phyloP scores from a whole-genome alignment of 495 filamentous ascomycete genomes.

The Neurospora tetrasperma region DNA sequence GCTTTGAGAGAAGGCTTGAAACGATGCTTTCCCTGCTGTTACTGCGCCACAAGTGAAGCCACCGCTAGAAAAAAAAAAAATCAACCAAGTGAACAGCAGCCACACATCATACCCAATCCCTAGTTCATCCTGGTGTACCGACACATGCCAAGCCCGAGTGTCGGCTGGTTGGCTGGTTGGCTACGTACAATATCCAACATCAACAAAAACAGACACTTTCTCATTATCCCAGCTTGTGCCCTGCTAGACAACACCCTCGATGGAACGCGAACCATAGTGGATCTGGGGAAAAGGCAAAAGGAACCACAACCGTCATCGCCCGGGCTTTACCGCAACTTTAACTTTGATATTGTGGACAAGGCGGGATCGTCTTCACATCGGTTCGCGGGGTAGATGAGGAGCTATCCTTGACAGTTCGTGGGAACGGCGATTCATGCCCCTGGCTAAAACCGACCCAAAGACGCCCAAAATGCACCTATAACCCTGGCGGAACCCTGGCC shows the following conservation, averaged over 20 bases:
- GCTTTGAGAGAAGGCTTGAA: background rate
- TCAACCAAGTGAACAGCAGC: background rate
- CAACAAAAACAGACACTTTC: background rate
- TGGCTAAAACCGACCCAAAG: background rate
- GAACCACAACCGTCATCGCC: background rate
- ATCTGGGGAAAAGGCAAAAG: background rate
- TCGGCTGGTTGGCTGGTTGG: background rate
- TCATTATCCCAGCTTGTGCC: background rate
- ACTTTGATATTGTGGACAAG: background rate
- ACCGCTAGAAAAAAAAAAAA: background rate
- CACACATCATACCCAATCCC: background rate
- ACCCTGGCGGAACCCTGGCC: background rate
- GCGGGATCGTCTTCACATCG: background rate
- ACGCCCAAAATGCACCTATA: background rate
- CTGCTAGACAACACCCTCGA: background rate
- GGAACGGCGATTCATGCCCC: background rate
- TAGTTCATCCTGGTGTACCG: too few species aligned
- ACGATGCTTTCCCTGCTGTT: background rate
- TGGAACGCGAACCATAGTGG: background rate
- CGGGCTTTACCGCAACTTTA: background rate
- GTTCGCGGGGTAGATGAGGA: background rate
- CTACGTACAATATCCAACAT: background rate
- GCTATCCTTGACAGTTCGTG: background rate
- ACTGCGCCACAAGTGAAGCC: background rate
- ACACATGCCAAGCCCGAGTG: too few species aligned